These are phyloP conservation scores for Neoarthrinium moseri DNA, from an alignment of 2,329 filamentous ascomycete species.

Conservation along the genomic window DNA sequence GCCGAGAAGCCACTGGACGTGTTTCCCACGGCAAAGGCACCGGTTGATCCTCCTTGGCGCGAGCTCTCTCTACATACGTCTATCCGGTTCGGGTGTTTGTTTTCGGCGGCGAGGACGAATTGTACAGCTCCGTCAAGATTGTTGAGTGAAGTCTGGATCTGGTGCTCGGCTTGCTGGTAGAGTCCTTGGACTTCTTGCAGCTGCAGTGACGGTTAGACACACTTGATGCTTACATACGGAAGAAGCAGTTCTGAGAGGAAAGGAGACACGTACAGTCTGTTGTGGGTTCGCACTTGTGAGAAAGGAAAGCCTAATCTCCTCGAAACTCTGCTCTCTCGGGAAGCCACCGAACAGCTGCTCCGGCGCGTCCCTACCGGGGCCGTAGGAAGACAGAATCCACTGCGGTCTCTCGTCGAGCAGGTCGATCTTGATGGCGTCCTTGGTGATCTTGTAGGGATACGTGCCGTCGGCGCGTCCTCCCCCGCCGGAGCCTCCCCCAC, in stretches of 20 bases:
- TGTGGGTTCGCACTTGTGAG: slow-evolving; percentile 34
- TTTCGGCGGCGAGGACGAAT: slow-evolving; percentile 64
- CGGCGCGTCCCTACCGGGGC: slow-evolving; percentile 73
- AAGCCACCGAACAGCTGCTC: slow-evolving; percentile 80
- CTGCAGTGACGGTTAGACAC: slow-evolving; percentile 38
- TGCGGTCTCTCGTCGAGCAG: slow-evolving; percentile 69
- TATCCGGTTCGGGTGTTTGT: slow-evolving; percentile 72
- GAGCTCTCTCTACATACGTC: slow-evolving; percentile 57
- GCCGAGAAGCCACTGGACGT: slow-evolving; percentile 19
- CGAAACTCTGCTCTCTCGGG: slow-evolving; percentile 79
- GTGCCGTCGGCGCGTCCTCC: slow-evolving; percentile 14
- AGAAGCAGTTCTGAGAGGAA: too few species aligned
- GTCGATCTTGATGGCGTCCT: slow-evolving; percentile 62
- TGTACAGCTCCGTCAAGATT: slow-evolving; percentile 71
- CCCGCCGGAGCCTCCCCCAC: slow-evolving; percentile 8
- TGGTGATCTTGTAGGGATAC: slow-evolving; percentile 50
- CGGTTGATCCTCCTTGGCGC: slow-evolving; percentile 39
- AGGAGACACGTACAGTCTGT: slow-evolving; percentile 41
- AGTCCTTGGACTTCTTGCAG: slow-evolving; percentile 60
- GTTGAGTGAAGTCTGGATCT: slow-evolving; percentile 68
- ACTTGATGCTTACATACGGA: slow-evolving; percentile 10
- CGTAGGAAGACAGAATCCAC: slow-evolving; percentile 88
- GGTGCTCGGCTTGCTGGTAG: slow-evolving; percentile 63
- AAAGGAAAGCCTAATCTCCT: slow-evolving; percentile 82
- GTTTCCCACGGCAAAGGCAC: slow-evolving; percentile 39